Evolutionary conservation across 345 rosid species (phyloP).

Genomic region (Bruguiera gymnorhiza): DNA sequence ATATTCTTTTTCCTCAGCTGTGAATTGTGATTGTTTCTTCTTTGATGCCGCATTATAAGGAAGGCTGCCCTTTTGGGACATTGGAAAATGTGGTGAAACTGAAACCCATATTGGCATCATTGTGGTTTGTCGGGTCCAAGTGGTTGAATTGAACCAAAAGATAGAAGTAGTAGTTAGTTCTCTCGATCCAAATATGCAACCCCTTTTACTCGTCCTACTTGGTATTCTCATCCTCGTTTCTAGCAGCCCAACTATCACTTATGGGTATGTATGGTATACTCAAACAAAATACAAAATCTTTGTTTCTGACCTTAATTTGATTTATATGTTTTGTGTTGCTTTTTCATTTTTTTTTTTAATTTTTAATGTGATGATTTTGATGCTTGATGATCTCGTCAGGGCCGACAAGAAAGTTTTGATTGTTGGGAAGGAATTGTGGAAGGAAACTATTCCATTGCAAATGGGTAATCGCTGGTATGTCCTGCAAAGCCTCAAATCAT

Average conservation of each 20-base stretch:
- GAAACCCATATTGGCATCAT: no score
- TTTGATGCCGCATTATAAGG: no score
- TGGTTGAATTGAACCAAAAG: no score
- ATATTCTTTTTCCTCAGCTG: no score
- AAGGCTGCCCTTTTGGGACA: no score
- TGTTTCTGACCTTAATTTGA: background rate
- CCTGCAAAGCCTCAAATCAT: constrained; percentile 62
- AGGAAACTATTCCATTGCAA: constrained; percentile 55
- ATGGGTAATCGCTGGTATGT: constrained; percentile 57
- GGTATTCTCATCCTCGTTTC: constrained; percentile 24
- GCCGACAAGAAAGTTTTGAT: constrained; percentile 35
- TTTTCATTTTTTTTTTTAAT: background rate
- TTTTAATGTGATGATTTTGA: background rate
- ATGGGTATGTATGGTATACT: constrained; percentile 35
- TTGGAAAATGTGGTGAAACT: no score
- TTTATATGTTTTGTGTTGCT: background rate
- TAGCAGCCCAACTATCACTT: constrained; percentile 23
- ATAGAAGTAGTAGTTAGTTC: no score
- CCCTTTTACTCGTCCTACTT: constrained; percentile 12
- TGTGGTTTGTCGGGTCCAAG: no score
- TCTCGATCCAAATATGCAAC: no score
- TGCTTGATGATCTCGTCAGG: constrained; percentile 29
- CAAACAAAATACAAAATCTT: background rate
- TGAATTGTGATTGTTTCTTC: no score
- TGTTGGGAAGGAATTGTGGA: constrained; percentile 67